phyloP scores from a whole-genome alignment of 192 early-diverging fungal species.

The Coemansia sp. region DNA sequence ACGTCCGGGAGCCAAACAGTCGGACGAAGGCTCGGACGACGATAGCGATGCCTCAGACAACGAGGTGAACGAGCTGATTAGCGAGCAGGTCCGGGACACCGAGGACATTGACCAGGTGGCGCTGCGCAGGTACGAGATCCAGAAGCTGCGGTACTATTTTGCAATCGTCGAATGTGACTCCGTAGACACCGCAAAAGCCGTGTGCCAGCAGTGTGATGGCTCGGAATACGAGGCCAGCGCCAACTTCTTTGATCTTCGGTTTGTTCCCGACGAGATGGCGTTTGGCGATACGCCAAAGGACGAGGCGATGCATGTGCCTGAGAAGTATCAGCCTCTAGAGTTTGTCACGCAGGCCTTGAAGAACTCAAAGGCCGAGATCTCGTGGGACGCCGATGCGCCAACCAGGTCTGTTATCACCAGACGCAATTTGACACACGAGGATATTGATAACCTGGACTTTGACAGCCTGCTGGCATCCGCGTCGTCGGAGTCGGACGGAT shows the following conservation, averaged over 20 bases:
- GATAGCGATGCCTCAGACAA: slow-evolving; percentile 19
- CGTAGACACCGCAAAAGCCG: slow-evolving; percentile 74
- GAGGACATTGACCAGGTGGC: slow-evolving; percentile 82
- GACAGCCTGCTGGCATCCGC: slow-evolving; percentile 78
- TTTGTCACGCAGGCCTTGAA: slow-evolving; percentile 83
- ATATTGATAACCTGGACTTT: slow-evolving; percentile 91
- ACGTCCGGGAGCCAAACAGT: slow-evolving; percentile 23
- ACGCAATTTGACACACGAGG: slow-evolving; percentile 83
- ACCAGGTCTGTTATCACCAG: slow-evolving; percentile 78
- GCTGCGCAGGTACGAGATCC: slow-evolving; percentile 89
- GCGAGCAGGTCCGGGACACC: slow-evolving; percentile 58
- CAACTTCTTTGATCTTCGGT: slow-evolving; percentile 94
- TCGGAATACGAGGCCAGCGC: slow-evolving; percentile 88
- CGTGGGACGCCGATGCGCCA: slow-evolving; percentile 95
- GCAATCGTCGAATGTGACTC: slow-evolving; percentile 93
- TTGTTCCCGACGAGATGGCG: slow-evolving; percentile 85
- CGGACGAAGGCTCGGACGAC: slow-evolving; percentile 23
- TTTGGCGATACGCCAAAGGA: slow-evolving; percentile 79
- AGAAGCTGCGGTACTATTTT: slow-evolving; percentile 89
- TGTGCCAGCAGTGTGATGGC: slow-evolving; percentile 85
- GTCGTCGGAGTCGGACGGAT: slow-evolving; percentile 57
- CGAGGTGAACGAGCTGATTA: slow-evolving; percentile 32
- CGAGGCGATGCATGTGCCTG: slow-evolving; percentile 60
- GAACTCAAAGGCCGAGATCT: slow-evolving; percentile 91
- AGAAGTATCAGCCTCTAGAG: slow-evolving; percentile 66